These are phyloP conservation scores for Emericellopsis atlantica DNA, from an alignment of 2,329 filamentous ascomycete genomes.

Conservation along the genomic window DNA sequence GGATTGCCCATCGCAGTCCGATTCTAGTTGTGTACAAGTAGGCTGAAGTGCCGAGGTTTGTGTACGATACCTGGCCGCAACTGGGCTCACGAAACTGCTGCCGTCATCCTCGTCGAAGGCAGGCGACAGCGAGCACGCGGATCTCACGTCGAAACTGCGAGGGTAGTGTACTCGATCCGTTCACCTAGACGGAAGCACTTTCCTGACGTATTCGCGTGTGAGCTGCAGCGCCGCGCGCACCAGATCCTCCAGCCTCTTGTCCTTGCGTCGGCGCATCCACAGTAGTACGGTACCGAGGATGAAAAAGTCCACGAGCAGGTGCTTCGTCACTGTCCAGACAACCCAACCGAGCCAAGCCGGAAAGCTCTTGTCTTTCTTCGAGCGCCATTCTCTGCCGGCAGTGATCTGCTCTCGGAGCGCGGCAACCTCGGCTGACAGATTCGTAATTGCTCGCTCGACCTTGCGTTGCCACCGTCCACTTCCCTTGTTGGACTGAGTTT, in stretches of 20 bases:
- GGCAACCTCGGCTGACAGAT: conserved; percentile 84
- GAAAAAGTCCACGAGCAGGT: conserved; percentile 59
- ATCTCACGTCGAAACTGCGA: not conserved
- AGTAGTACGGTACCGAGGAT: conserved; percentile 53
- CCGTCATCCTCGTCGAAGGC: too few species aligned
- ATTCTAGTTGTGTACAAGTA: too few species aligned
- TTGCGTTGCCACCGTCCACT: conserved; percentile 61
- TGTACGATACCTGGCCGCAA: too few species aligned
- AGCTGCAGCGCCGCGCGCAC: conserved; percentile 50
- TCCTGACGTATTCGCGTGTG: conserved; percentile 44
- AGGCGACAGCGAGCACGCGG: too few species aligned
- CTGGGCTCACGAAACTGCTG: too few species aligned
- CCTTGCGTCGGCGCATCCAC: conserved; percentile 61
- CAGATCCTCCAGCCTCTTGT: conserved; percentile 61
- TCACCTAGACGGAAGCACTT: conserved; percentile 45
- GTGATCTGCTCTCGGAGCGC: conserved; percentile 86
- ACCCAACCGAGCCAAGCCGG: conserved; percentile 61
- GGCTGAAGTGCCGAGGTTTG: too few species aligned
- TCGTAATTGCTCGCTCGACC: conserved; percentile 75
- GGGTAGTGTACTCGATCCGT: not conserved
- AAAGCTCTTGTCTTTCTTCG: conserved; percentile 50
- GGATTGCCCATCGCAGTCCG: too few species aligned
- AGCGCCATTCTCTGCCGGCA: conserved; percentile 57
- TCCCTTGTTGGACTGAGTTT: conserved; percentile 14
- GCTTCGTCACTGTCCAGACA: conserved; percentile 57